phyloP scores from a whole-genome alignment of 192 early-diverging fungal genomes.

The Lobosporangium transversale region DNA sequence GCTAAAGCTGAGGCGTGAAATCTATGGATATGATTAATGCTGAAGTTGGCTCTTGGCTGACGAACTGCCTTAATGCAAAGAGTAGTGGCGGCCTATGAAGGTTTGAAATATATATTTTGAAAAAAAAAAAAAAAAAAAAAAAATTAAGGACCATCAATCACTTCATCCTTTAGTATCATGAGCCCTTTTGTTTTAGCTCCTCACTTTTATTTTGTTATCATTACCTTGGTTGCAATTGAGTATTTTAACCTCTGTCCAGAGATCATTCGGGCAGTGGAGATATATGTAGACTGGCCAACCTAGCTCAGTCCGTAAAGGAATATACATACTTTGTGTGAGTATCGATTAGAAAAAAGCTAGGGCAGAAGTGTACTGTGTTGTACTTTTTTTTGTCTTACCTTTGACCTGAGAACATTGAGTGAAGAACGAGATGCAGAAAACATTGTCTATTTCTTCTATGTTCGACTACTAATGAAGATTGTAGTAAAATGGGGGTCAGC shows the following conservation, averaged over 20 bases:
- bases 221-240: conserved; percentile 46
- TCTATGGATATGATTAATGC: conserved; percentile 45
- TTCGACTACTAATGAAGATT: background rate
- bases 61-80: conserved; percentile 40
- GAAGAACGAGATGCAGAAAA: conserved; percentile 46
- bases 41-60: conserved; percentile 13
- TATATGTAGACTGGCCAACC: conserved; percentile 52
- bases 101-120: no score
- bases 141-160: no score
- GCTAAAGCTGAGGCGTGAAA: conserved; percentile 59
- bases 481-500: background rate
- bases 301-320: no score
- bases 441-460: conserved; percentile 5
- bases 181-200: no score
- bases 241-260: conserved; percentile 50
- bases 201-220: background rate
- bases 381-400: conserved; percentile 5
- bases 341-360: background rate
- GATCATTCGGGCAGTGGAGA: conserved; percentile 43
- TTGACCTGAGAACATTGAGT: conserved; percentile 39
- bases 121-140: no score
- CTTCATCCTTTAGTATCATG: no score
- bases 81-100: conserved; percentile 16
- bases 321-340: no score
- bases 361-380: background rate